Evolutionary conservation across 768 basidiomycete species (phyloP), one percentile per base, ranked within the genome.

Genomic region (Lentinus tigrinus): DNA sequence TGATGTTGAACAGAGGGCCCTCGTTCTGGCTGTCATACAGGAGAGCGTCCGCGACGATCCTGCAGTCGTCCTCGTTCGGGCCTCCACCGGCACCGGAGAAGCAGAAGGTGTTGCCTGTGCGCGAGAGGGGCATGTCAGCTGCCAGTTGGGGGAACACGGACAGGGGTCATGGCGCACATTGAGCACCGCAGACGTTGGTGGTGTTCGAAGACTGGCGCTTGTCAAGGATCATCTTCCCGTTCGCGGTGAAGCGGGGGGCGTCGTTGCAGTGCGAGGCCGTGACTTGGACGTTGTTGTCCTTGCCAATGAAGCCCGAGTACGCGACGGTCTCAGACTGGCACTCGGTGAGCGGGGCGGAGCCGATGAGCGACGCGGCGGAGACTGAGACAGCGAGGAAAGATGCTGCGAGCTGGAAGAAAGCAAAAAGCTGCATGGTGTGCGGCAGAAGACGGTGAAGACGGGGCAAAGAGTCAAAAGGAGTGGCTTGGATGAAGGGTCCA

Each of bases 1-100:
- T 50, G 44, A 52, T 34, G 48, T 56, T 56, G 54, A 56, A 61
- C 23, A 53, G 46, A 14, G 44, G 24, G 73, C 78, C 79, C 27
- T 73, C 70, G 63, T 81, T 79, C 69, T 81, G 72, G 52, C 73
- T 73, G 59, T 79, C 76, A 60, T 72, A 83, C 3, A 73, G 71
- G 56, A 81, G 62, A 4, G 80, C 80, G 54, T 81, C 79, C 4
- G 79, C 74, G 57, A 83, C 81, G 51, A 81, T 70, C 65, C 75
- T 69, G 59, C 78, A 81, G 19, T 82, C 78, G 56, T 77, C 75
- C 3, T 78, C 77, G 66, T 78, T 69, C 1, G 80, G 80, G 31
- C 79, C 81, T 63, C 78, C 78, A 19, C 77, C 78, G 2, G 77
- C 61, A 2, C 77, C 77, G 10, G 63, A 56, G 72, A 79, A 82